Conservation (phyloP, 352 stramenopile species). For the Globisporangium cederbergense region DNA sequence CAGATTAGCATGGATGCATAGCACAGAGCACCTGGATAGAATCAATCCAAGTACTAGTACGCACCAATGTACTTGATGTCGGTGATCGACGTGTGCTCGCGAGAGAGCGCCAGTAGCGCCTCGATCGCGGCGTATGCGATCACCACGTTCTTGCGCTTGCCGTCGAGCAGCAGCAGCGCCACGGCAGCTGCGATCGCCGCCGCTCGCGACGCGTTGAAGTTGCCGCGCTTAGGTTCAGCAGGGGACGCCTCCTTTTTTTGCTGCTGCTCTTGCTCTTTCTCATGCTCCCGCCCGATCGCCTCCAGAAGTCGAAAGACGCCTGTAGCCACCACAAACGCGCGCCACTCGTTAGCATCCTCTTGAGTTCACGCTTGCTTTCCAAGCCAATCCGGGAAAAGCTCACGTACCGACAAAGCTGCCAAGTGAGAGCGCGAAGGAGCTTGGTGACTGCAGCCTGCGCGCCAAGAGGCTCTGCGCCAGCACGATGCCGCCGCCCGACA, state of each 20-base stretch:
- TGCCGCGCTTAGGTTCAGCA: not conserved
- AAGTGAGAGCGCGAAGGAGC: slow-evolving; percentile 45
- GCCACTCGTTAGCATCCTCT: not conserved
- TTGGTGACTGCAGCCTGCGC: slow-evolving; percentile 32
- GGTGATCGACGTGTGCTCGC: slow-evolving; percentile 27
- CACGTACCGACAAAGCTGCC: slow-evolving; percentile 50
- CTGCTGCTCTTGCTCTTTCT: slow-evolving; percentile 1
- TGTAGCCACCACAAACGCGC: not conserved
- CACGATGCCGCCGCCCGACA: slow-evolving; percentile 29
- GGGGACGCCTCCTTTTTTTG: not conserved
- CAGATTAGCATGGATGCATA: not conserved
- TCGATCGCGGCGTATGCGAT: slow-evolving; percentile 54
- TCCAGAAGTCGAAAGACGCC: slow-evolving; percentile 52
- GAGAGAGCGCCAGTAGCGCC: slow-evolving; percentile 33
- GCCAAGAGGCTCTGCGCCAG: slow-evolving; percentile 37
- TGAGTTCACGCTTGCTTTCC: not conserved
- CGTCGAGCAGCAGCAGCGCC: slow-evolving; percentile 42
- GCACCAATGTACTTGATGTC: slow-evolving; percentile 51
- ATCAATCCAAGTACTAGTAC: not conserved
- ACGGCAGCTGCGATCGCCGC: slow-evolving; percentile 31
- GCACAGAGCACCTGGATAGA: not conserved
- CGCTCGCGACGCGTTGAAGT: slow-evolving; percentile 32
- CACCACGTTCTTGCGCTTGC: slow-evolving; percentile 40
- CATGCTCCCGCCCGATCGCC: slow-evolving; percentile 20
- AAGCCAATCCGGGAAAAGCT: no score